Evolutionary conservation across 192 early-diverging fungal genomes (phyloP).

Genomic region (Linnemannia exigua): DNA sequence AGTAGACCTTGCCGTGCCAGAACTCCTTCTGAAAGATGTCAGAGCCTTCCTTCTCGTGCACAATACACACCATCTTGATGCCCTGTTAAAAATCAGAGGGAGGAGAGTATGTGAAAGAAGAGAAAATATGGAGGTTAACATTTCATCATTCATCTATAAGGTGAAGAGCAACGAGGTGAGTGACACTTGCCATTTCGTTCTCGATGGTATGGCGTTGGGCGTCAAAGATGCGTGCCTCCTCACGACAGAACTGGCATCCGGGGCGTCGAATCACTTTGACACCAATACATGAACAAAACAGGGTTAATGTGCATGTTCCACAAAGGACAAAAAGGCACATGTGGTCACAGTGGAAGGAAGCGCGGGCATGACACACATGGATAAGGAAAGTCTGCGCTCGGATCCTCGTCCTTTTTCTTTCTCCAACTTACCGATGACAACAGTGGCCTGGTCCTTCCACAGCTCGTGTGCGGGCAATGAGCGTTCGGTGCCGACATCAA

Average conservation of each 20-base stretch:
- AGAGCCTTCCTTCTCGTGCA: conserved; percentile 59
- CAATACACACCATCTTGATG: conserved; percentile 62
- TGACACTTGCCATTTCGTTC: conserved; percentile 34
- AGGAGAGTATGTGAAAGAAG: too few relatives aligned
- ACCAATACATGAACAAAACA: background rate
- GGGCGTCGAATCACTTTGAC: conserved; percentile 59
- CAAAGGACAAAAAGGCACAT: background rate
- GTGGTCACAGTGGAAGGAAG: too few relatives aligned
- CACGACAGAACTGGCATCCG: conserved; percentile 66
- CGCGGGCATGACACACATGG: too few relatives aligned
- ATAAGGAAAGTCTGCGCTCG: too few relatives aligned
- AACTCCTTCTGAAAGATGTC: conserved; percentile 59
- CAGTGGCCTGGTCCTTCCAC: conserved; percentile 42
- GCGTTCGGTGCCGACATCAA: conserved; percentile 10
- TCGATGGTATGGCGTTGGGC: conserved; percentile 46
- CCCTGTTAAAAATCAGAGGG: conserved; percentile 34
- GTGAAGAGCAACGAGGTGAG: background rate
- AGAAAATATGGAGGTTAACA: background rate
- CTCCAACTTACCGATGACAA: conserved; percentile 39
- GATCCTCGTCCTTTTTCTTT: too few relatives aligned
- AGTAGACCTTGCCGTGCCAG: conserved; percentile 61
- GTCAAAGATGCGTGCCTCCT: conserved; percentile 56
- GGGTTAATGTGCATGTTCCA: background rate
- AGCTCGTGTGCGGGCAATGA: conserved; percentile 20
- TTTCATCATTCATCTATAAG: background rate